Percentiles rank a stretch among this genome's conserved stretches.
phyloP scores from a whole-genome alignment of 768 basidiomycete genomes.

The Pleurotus djamor region DNA sequence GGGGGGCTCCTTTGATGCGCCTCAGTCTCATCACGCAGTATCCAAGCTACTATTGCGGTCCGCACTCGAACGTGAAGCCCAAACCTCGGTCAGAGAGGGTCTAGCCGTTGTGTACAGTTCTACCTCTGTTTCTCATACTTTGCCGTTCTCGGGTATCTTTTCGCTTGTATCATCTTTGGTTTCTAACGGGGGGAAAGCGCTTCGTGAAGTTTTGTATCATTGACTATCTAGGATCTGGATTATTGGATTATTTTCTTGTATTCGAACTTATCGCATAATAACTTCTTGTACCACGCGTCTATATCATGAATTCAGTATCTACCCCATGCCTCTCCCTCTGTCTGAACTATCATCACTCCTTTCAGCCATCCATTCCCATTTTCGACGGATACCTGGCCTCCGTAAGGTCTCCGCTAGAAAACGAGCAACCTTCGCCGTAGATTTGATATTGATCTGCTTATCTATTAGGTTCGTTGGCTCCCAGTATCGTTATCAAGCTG shows the following conservation, averaged over 20 bases:
- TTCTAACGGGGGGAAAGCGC: slow-evolving; percentile 7
- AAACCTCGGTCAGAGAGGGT: slow-evolving; percentile 7
- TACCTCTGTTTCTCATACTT: neutral
- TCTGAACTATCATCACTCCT: slow-evolving; percentile 24
- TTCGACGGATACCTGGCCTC: slow-evolving; percentile 9
- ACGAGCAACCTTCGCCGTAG: slow-evolving; percentile 29
- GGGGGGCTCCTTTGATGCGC: neutral
- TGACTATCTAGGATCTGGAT: slow-evolving; percentile 33
- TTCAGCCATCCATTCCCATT: slow-evolving; percentile 9
- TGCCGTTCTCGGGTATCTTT: slow-evolving; percentile 3
- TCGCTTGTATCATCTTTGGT: slow-evolving; percentile 4
- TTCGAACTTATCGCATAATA: too few species aligned
- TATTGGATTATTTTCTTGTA: neutral
- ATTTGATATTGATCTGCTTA: slow-evolving; percentile 39
- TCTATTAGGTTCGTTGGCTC: slow-evolving; percentile 31
- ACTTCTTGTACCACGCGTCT: neutral
- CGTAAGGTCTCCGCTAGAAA: slow-evolving; percentile 13
- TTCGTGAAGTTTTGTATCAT: slow-evolving; percentile 27
- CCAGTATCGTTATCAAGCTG: neutral
- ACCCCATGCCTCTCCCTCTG: slow-evolving; percentile 25
- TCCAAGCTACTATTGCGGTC: slow-evolving; percentile 6
- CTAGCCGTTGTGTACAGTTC: slow-evolving; percentile 8
- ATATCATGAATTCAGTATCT: neutral
- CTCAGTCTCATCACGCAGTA: slow-evolving; percentile 4
- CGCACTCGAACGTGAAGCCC: neutral